Conservation (phyloP, 2,329 filamentous ascomycete genomes). For the Biscogniauxia marginata region DNA sequence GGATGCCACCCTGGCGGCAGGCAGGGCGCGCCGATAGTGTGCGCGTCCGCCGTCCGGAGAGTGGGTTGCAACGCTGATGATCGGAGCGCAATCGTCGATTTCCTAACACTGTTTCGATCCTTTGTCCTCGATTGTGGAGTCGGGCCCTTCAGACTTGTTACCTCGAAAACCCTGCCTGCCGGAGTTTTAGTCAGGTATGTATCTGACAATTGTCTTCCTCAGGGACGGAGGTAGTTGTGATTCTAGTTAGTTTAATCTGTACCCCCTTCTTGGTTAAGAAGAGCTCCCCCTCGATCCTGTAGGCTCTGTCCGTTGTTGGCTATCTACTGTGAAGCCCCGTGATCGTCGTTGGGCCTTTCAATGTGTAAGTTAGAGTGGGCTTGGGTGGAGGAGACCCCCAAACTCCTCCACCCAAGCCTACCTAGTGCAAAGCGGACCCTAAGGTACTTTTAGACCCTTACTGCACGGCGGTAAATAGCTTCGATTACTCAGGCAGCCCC, state of each 20-base stretch:
- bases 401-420: no score
- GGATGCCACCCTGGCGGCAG: background rate
- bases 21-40: background rate
- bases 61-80: constrained; percentile 14
- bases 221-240: background rate
- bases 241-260: no score
- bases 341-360: background rate
- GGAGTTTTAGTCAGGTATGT: no score
- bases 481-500: background rate
- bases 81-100: constrained; percentile 23
- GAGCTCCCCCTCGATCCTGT: no score
- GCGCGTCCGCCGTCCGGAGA: background rate
- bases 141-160: background rate
- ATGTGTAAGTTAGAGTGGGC: background rate
- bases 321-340: background rate
- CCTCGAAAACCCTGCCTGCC: background rate
- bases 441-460: background rate
- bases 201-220: background rate
- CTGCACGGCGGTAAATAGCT: background rate
- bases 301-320: no score
- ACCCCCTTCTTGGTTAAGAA: background rate
- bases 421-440: background rate
- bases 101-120: constrained; percentile 21
- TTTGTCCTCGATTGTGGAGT: constrained; percentile 5
- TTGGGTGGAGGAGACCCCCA: background rate